phyloP scores from a whole-genome alignment of 805 yeast genomes.

The Kodamaea laetipori region DNA sequence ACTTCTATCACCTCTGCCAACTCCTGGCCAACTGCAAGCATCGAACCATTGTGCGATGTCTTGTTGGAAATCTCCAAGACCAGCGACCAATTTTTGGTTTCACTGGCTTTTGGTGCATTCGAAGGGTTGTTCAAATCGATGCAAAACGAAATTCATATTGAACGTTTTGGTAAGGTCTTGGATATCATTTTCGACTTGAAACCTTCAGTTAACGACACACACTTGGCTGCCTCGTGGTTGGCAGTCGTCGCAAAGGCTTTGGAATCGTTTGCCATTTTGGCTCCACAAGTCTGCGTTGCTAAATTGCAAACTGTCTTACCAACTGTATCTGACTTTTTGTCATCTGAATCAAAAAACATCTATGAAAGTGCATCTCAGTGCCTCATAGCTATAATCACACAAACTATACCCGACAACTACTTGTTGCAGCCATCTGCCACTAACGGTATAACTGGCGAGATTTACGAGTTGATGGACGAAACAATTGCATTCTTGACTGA shows the following conservation, averaged over 20 bases:
- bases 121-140: conserved; percentile 74
- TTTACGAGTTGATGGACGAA: conserved; percentile 58
- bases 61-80: conserved; percentile 76
- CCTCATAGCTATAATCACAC: conserved; percentile 72
- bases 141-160: conserved; percentile 59
- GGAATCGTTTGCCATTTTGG: conserved; percentile 37
- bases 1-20: conserved; percentile 67
- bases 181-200: conserved; percentile 74
- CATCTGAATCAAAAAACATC: conserved; percentile 65
- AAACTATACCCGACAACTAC: conserved; percentile 61
- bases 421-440: conserved; percentile 53
- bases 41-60: conserved; percentile 74
- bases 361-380: conserved; percentile 83
- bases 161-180: conserved; percentile 63
- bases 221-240: conserved; percentile 91
- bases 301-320: conserved; percentile 53
- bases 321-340: conserved; percentile 62
- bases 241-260: conserved; percentile 89
- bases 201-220: conserved; percentile 81
- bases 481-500: conserved; percentile 54
- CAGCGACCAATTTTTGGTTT: conserved; percentile 81
- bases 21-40: conserved; percentile 77
- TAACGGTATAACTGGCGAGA: conserved; percentile 46
- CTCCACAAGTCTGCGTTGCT: conserved; percentile 48
- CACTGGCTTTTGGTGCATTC: conserved; percentile 80